Evolutionary conservation across 257 asterid genomes (phyloP), one percentile per base, ranked within the genome.

Genomic region (Nemophila menziesii): DNA sequence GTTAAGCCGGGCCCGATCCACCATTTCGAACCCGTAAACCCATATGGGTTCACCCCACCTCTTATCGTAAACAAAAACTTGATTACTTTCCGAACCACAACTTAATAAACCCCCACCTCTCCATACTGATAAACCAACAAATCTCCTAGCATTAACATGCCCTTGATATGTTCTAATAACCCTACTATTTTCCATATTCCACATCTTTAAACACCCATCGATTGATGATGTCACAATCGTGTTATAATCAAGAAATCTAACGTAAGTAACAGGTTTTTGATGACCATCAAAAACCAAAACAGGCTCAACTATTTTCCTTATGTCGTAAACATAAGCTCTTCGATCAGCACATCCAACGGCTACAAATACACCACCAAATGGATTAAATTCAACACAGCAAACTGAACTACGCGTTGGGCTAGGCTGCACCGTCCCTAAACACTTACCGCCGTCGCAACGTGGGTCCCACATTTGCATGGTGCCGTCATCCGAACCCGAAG

Each of bases 391-490:
- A 33, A 87, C 86, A 37, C 77, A 69, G 47, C 97, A 83, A 4
- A 87, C 80, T 8, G 97, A 69, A 39, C 89, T 83, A 22, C 44
- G 12, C 2, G 57, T 20, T 1, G 12, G 39, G 63, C 68, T 58
- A 15, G 93, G 92, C 48, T 58, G 70, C 26, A 86, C 81, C 18
- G 42, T 11, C 0, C 73, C 77, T 18, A 79, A 14, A 12, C 67
- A 58, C 0, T 21, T 40, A n/a, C 69, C 87, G 2, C 47, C 53
- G 4, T 53, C 75, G 59, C 85, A 68, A 0, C 97, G 80, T 0
- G 95, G 61, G 52, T 87, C 97, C 97, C 97, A 87, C 68, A 77
- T 61, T 44, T 82, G 97, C 80, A 82, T 66, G 78, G 93, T 70
- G 17, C 97, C 95, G 19, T 87, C 97, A 11, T 87, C 97, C 40